Percentiles rank a stretch among this genome's conserved stretches.
Conservation (phyloP, 2,329 filamentous ascomycete genomes). For the Ceratocystis variospora region DNA sequence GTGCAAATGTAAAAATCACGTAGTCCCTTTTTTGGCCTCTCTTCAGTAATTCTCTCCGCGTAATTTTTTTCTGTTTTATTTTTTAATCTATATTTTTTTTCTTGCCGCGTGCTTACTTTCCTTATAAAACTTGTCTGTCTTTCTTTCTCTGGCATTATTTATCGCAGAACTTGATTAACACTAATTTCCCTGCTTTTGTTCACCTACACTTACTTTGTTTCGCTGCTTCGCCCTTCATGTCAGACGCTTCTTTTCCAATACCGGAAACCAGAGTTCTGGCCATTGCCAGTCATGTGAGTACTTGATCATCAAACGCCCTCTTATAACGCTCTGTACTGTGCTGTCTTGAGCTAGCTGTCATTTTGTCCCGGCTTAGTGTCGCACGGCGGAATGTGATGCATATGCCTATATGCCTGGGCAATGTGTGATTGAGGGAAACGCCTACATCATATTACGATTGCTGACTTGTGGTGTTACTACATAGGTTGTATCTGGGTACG, state of each 20-base stretch:
- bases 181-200: no score
- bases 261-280: constrained; percentile 61
- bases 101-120: background rate
- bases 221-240: constrained; percentile 19
- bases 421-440: background rate
- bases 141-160: background rate
- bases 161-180: no score
- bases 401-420: background rate
- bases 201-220: no score
- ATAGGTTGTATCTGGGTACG: constrained; percentile 35
- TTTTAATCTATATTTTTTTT: background rate
- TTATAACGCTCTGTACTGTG: no score
- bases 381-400: background rate
- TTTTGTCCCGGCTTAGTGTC: background rate
- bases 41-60: constrained; percentile 3
- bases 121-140: background rate
- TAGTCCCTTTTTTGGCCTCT: background rate
- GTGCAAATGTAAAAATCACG: background rate
- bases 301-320: no score
- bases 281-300: constrained; percentile 83
- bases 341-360: no score
- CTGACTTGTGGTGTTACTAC: constrained; percentile 8
- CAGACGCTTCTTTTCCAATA: constrained; percentile 25
- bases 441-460: background rate
- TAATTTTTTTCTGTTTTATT: background rate